Conservation (phyloP, 2,329 filamentous ascomycete genomes). For the Aaosphaeria pasadenensis region DNA sequence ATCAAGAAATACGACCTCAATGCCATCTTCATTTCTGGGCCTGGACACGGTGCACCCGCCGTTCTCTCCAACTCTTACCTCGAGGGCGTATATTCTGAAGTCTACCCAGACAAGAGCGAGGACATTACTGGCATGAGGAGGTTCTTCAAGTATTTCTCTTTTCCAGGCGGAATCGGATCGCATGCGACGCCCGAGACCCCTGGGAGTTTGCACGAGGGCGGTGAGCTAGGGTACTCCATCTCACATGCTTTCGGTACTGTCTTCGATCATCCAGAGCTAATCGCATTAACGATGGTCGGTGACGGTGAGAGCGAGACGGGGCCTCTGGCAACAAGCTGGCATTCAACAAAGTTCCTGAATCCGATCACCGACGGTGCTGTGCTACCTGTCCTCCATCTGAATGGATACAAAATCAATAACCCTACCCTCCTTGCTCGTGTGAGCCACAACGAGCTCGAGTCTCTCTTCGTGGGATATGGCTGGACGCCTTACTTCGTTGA, state of each 20-base stretch:
- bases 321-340: conserved; percentile 75
- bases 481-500: conserved; percentile 81
- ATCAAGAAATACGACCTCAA: conserved; percentile 79
- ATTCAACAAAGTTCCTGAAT: conserved; percentile 79
- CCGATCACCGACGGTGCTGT: conserved; percentile 76
- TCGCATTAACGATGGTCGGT: conserved; percentile 74
- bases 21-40: conserved; percentile 70
- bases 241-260: conserved; percentile 77
- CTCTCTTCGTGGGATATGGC: conserved; percentile 70
- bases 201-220: conserved; percentile 74
- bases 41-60: conserved; percentile 74
- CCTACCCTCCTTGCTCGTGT: conserved; percentile 63
- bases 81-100: conserved; percentile 73
- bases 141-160: conserved; percentile 83
- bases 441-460: conserved; percentile 67
- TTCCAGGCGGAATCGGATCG: conserved; percentile 74
- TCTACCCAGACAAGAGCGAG: conserved; percentile 71
- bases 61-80: conserved; percentile 74
- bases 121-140: conserved; percentile 66
- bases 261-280: conserved; percentile 71
- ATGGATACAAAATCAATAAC: conserved; percentile 70
- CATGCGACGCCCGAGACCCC: conserved; percentile 79
- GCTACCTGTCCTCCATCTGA: conserved; percentile 73
- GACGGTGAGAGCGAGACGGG: conserved; percentile 82
- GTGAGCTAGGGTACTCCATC: conserved; percentile 77